Percentiles rank a stretch among this genome's conserved stretches.
These are phyloP conservation scores for Yamadazyma sp. DNA, from an alignment of 1,139 yeast genomes.

Conservation along the genomic window DNA sequence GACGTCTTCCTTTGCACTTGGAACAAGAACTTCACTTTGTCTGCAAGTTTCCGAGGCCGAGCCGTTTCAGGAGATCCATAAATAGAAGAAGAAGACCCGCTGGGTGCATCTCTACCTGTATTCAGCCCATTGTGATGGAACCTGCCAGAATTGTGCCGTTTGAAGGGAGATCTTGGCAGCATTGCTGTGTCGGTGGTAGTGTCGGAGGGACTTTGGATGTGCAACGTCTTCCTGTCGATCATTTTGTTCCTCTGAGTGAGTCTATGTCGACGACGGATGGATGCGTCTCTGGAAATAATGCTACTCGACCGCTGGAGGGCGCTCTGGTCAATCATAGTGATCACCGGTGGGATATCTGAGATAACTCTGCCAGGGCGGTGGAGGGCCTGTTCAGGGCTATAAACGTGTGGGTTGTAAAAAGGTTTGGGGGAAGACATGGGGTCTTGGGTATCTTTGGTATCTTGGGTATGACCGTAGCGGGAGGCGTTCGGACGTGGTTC, in stretches of 20 bases:
- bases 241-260: slow-evolving; percentile 33
- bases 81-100: slow-evolving; percentile 8
- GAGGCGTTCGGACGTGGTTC: too few species aligned
- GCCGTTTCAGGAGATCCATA: slow-evolving; percentile 7
- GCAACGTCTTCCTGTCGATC: slow-evolving; percentile 22
- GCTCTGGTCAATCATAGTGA: slow-evolving; percentile 29
- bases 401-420: slow-evolving; percentile 2
- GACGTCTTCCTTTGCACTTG: slow-evolving; percentile 40
- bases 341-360: slow-evolving; percentile 21
- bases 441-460: not conserved
- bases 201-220: slow-evolving; percentile 7
- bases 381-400: slow-evolving; percentile 9
- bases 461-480: too few species aligned
- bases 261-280: slow-evolving; percentile 31
- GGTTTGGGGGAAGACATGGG: not conserved
- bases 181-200: slow-evolving; percentile 3
- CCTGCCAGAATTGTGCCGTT: too few species aligned
- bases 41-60: slow-evolving; percentile 1
- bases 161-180: not conserved
- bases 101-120: not conserved
- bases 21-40: slow-evolving; percentile 23
- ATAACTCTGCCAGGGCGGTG: slow-evolving; percentile 5
- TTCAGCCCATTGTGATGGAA: not conserved
- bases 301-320: slow-evolving; percentile 27
- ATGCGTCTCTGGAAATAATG: slow-evolving; percentile 31